A percentile compares a stretch with the other conserved stretches of the same genome.
phyloP scores from a whole-genome alignment of 2,329 filamentous ascomycete genomes.

The Ceratocystis huliohia region DNA sequence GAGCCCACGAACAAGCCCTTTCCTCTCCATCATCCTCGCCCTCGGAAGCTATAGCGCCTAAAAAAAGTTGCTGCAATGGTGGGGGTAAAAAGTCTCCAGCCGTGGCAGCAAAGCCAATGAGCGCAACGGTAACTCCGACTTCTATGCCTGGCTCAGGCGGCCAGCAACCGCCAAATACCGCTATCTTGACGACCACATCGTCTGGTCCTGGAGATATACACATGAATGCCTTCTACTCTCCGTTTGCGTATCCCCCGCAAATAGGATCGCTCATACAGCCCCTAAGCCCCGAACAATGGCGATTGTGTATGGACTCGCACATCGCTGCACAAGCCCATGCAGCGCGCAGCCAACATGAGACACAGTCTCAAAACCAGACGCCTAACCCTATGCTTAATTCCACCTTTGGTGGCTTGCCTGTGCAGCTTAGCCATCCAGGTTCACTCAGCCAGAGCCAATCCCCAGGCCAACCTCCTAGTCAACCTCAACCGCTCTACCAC shows the following conservation, averaged over 20 bases:
- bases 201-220: conserved; percentile 25
- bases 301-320: conserved; percentile 34
- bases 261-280: conserved; percentile 45
- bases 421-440: background rate
- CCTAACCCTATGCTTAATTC: background rate
- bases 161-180: conserved; percentile 29
- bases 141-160: conserved; percentile 11
- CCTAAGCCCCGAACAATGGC: conserved; percentile 42
- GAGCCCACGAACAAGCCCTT: conserved; percentile 2
- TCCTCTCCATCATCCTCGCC: background rate
- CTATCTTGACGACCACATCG: conserved; percentile 26
- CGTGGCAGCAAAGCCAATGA: background rate
- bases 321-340: conserved; percentile 14
- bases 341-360: background rate
- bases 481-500: background rate
- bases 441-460: background rate
- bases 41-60: conserved; percentile 8
- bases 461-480: background rate
- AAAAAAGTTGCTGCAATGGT: conserved; percentile 23
- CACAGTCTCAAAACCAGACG: background rate
- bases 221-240: conserved; percentile 29
- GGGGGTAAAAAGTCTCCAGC: conserved; percentile 13
- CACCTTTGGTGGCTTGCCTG: background rate
- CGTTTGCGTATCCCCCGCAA: conserved; percentile 40
- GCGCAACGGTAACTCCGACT: background rate